phyloP scores from a whole-genome alignment of 306 rosid species.

The Astragalus membranaceus region DNA sequence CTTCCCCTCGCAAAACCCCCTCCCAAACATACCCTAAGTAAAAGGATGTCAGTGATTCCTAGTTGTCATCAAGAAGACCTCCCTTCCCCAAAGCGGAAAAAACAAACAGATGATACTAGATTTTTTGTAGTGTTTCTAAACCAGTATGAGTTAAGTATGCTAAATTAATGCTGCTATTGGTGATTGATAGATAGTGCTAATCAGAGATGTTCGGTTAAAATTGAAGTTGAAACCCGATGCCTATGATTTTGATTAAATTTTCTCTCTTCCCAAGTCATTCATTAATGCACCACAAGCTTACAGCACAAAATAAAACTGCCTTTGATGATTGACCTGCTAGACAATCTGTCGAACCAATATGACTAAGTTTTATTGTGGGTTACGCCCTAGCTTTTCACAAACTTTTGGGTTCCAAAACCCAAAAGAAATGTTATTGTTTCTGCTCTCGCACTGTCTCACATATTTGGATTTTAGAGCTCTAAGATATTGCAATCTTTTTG shows the following conservation, averaged over 20 bases:
- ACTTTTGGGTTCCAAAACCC: neutral
- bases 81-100: too few species aligned
- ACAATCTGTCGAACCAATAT: neutral
- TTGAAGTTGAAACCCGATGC: slow-evolving; percentile 1
- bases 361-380: neutral
- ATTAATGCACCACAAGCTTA: neutral
- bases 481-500: neutral
- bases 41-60: too few species aligned
- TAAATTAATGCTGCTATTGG: neutral
- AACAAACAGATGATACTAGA: neutral
- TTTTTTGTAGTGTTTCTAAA: neutral
- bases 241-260: neutral
- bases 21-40: too few species aligned
- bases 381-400: too few species aligned
- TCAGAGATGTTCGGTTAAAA: neutral
- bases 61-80: too few species aligned
- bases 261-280: neutral
- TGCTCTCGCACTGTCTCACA: neutral
- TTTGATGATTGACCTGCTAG: neutral
- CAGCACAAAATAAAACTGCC: neutral
- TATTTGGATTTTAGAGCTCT: neutral
- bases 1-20: too few species aligned
- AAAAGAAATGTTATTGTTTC: neutral
- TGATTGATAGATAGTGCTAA: too few species aligned
- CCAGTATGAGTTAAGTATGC: neutral